Evolutionary conservation across 1,139 yeast species (phyloP).

Genomic region (Taphrina sp.): DNA sequence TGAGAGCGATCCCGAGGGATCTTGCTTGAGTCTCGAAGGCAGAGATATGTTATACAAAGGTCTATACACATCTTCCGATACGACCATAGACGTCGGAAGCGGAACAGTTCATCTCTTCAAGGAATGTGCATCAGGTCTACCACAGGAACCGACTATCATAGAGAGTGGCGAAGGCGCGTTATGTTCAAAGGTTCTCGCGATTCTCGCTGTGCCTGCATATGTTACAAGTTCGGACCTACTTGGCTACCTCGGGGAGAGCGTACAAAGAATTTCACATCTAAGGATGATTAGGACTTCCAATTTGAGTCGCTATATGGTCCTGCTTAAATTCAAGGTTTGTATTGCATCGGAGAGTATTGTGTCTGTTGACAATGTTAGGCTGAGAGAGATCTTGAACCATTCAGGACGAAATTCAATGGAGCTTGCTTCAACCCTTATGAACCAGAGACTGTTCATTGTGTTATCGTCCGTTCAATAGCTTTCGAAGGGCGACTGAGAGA

Average conservation of each 20-base stretch:
- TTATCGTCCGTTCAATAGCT: slow-evolving; percentile 62
- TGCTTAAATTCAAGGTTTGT: slow-evolving; percentile 66
- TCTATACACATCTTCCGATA: background rate
- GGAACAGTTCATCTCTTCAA: slow-evolving; percentile 31
- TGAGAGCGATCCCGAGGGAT: background rate
- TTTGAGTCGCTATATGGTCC: slow-evolving; percentile 70
- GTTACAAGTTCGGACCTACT: slow-evolving; percentile 80
- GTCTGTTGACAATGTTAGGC: no score
- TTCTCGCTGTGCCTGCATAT: slow-evolving; percentile 82
- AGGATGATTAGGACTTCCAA: slow-evolving; percentile 66
- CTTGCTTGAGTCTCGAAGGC: background rate
- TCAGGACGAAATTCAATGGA: slow-evolving; percentile 69
- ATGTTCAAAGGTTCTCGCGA: slow-evolving; percentile 74
- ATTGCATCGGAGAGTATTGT: slow-evolving; percentile 60
- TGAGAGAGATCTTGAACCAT: no score
- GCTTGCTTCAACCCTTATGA: slow-evolving; percentile 80
- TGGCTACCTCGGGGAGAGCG: slow-evolving; percentile 70
- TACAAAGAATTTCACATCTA: slow-evolving; percentile 65
- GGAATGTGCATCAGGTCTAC: no score
- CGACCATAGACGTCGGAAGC: slow-evolving; percentile 5
- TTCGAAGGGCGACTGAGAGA: slow-evolving; percentile 43
- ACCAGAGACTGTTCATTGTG: slow-evolving; percentile 79
- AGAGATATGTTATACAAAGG: slow-evolving; percentile 15
- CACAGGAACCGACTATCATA: no score
- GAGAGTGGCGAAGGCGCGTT: no score